Evolutionary conservation across 495 filamentous ascomycete species (phyloP).

Genomic region (Aspergillus sclerotioniger): DNA sequence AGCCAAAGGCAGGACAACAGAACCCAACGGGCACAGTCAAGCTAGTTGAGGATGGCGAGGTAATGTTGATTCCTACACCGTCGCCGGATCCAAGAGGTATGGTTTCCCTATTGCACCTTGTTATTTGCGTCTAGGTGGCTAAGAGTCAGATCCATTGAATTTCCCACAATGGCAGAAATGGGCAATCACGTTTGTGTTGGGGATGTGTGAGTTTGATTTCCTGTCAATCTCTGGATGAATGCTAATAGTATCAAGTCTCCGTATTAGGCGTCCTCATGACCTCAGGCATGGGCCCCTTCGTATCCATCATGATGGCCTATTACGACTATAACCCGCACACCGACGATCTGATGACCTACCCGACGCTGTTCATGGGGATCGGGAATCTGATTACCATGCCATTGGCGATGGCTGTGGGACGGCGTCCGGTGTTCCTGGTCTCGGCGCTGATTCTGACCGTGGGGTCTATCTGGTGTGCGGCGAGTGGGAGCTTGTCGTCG

Average conservation of each 20-base stretch:
- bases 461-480: slow-evolving; percentile 25
- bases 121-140: neutral
- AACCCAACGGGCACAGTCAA: slow-evolving; percentile 9
- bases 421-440: slow-evolving; percentile 25
- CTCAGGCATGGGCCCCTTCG: slow-evolving; percentile 27
- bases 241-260: slow-evolving; percentile 1
- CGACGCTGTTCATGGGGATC: slow-evolving; percentile 31
- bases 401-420: slow-evolving; percentile 20
- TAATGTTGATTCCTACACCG: slow-evolving; percentile 25
- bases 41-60: slow-evolving; percentile 17
- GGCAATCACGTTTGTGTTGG: slow-evolving; percentile 19
- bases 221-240: neutral
- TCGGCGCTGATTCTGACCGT: slow-evolving; percentile 23
- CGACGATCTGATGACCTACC: slow-evolving; percentile 27
- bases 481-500: slow-evolving; percentile 16
- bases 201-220: slow-evolving; percentile 15
- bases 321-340: slow-evolving; percentile 20
- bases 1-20: neutral
- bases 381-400: slow-evolving; percentile 30
- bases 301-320: slow-evolving; percentile 17
- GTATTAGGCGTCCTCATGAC: slow-evolving; percentile 19
- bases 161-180: slow-evolving; percentile 26
- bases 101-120: neutral
- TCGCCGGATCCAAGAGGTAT: slow-evolving; percentile 27
- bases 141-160: slow-evolving; percentile 23